Evolutionary conservation across 768 basidiomycete genomes (phyloP).

Genomic region (Cystobasidiopsis lactophilus): DNA sequence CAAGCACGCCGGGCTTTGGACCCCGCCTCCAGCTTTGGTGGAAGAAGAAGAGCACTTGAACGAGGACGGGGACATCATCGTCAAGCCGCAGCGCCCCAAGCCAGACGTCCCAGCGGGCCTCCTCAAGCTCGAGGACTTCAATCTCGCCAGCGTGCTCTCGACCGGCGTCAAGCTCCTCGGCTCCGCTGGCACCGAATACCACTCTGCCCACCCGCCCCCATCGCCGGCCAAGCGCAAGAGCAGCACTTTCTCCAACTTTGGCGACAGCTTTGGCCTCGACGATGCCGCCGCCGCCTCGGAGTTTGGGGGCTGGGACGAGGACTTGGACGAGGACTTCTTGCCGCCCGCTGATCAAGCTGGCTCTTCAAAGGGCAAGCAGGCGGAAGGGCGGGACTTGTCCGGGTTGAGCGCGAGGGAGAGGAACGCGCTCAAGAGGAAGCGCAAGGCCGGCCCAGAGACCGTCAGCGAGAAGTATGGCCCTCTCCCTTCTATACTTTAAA

Average conservation of each 20-base stretch:
- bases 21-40: constrained; percentile 24
- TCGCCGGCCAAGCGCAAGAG: constrained; percentile 43
- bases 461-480: constrained; percentile 11
- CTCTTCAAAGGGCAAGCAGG: too few species aligned
- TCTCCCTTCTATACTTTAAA: constrained; percentile 45
- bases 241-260: constrained; percentile 40
- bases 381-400: too few species aligned
- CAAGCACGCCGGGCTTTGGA: constrained; percentile 57
- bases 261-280: constrained; percentile 8
- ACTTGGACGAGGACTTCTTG: background rate
- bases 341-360: too few species aligned
- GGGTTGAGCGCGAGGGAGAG: constrained; percentile 74
- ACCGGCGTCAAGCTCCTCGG: constrained; percentile 60
- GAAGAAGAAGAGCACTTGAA: constrained; percentile 22
- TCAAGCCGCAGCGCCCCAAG: background rate
- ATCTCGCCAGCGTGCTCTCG: constrained; percentile 51
- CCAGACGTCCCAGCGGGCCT: background rate
- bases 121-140: constrained; percentile 52
- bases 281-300: too few species aligned
- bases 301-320: too few species aligned
- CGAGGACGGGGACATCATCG: constrained; percentile 17
- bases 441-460: constrained; percentile 37
- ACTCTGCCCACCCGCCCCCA: constrained; percentile 1
- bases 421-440: constrained; percentile 82
- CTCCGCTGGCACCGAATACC: constrained; percentile 82